These are phyloP conservation scores for Fomes fomentarius DNA, from an alignment of 1,284 basidiomycete species.

Conservation along the genomic window DNA sequence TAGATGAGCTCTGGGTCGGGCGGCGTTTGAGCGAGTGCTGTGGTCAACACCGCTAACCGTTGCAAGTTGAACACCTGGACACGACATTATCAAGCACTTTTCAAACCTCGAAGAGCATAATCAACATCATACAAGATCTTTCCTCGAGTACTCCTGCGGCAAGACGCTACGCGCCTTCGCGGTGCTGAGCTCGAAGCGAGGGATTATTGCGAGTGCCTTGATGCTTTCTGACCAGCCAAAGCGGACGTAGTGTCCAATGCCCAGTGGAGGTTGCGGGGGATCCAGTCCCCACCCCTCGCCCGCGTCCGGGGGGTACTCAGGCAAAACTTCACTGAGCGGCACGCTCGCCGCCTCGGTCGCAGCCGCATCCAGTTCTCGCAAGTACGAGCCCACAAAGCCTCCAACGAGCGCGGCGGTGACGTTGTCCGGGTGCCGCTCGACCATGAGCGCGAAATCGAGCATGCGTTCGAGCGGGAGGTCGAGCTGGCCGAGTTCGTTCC, in stretches of 20 bases:
- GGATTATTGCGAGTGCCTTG: constrained; percentile 94
- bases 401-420: constrained; percentile 97
- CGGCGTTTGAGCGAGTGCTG: constrained; percentile 88
- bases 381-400: constrained; percentile 98
- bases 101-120: background rate
- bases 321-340: constrained; percentile 94
- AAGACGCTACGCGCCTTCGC: constrained; percentile 92
- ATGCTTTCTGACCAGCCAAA: constrained; percentile 90
- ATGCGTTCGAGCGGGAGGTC: constrained; percentile 73
- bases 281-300: constrained; percentile 88
- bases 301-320: constrained; percentile 94
- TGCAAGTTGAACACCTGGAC: constrained; percentile 96
- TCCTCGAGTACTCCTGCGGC: constrained; percentile 82
- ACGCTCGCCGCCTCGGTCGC: constrained; percentile 83
- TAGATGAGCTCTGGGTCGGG: constrained; percentile 95
- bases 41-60: constrained; percentile 96
- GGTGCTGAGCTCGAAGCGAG: constrained; percentile 95
- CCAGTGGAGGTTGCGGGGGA: constrained; percentile 86
- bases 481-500: constrained; percentile 81
- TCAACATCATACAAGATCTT: constrained; percentile 79
- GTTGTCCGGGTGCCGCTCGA: constrained; percentile 99
- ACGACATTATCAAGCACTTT: background rate
- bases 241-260: constrained; percentile 94
- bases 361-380: constrained; percentile 85
- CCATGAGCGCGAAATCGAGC: constrained; percentile 98